A percentile compares a stretch with the other conserved stretches of the same genome.
These are phyloP conservation scores for Yamadazyma ubonensis DNA, from an alignment of 805 yeast genomes.

Conservation along the genomic window DNA sequence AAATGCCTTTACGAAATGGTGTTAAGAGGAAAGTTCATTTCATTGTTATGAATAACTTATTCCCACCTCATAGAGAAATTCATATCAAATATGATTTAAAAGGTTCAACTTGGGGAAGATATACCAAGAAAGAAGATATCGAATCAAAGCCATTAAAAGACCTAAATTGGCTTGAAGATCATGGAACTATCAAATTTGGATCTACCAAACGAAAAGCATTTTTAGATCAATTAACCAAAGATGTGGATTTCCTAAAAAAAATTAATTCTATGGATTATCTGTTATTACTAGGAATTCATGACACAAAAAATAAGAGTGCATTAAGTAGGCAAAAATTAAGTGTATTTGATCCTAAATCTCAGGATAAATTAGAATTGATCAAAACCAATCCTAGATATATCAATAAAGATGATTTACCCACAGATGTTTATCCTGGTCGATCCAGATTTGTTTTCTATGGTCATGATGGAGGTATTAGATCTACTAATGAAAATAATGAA, in stretches of 20 bases:
- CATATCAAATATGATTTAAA: conserved; percentile 87
- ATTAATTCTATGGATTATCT: conserved; percentile 96
- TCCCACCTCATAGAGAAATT: conserved; percentile 89
- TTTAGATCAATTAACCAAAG: conserved; percentile 68
- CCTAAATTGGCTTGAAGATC: conserved; percentile 76
- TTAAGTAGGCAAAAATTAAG: conserved; percentile 27
- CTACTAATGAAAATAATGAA: conserved; percentile 61
- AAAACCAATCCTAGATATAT: conserved; percentile 48
- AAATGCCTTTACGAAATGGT: conserved; percentile 70
- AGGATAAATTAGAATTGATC: conserved; percentile 37
- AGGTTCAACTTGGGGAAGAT: conserved; percentile 86
- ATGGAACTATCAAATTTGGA: conserved; percentile 69
- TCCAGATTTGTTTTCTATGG: conserved; percentile 62
- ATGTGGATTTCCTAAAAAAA: conserved; percentile 67
- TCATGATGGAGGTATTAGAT: conserved; percentile 81
- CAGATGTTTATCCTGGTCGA: conserved; percentile 44
- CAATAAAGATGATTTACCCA: conserved; percentile 42
- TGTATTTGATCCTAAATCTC: conserved; percentile 43
- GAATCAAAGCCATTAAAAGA: conserved; percentile 68
- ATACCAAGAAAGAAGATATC: conserved; percentile 36
- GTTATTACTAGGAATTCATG: conserved; percentile 82
- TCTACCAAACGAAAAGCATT: conserved; percentile 62
- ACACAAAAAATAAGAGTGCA: conserved; percentile 50
- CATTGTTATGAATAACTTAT: conserved; percentile 93
- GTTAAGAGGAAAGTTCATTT: conserved; percentile 77